Percentiles rank a stretch among this genome's conserved stretches.
phyloP scores from a whole-genome alignment of 208 protist species.

The Lotmaria passim region DNA sequence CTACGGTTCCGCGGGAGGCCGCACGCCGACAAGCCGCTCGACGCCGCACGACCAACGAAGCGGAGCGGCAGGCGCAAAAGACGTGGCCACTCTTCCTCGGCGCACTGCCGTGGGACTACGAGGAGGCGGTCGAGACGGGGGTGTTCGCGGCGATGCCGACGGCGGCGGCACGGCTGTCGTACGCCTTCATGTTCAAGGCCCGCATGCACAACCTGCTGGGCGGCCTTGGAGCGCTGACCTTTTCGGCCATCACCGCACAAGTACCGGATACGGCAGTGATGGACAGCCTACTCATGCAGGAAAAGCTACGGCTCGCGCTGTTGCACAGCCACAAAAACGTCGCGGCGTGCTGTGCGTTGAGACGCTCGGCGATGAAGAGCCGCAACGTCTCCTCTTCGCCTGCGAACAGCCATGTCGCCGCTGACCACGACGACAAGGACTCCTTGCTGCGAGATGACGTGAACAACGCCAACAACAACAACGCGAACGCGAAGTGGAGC shows the following conservation, averaged over 20 bases:
- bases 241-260: slow-evolving; percentile 44
- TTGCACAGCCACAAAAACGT: slow-evolving; percentile 29
- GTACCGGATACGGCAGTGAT: slow-evolving; percentile 52
- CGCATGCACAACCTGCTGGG: slow-evolving; percentile 52
- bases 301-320: slow-evolving; percentile 55
- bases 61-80: slow-evolving; percentile 17
- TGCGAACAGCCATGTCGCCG: not conserved
- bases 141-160: slow-evolving; percentile 18
- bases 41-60: not conserved
- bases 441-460: not conserved
- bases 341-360: slow-evolving; percentile 22
- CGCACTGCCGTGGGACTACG: slow-evolving; percentile 49
- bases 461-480: not conserved
- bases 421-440: too few relatives aligned
- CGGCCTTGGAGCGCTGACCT: slow-evolving; percentile 51
- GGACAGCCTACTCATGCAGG: slow-evolving; percentile 49
- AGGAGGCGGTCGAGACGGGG: slow-evolving; percentile 26
- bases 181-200: slow-evolving; percentile 48
- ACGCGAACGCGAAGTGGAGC: not conserved
- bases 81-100: slow-evolving; percentile 48
- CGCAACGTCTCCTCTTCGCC: slow-evolving; percentile 5
- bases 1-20: slow-evolving; percentile 27
- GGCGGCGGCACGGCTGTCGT: slow-evolving; percentile 40
- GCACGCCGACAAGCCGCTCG: slow-evolving; percentile 8
- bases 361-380: slow-evolving; percentile 15